These are phyloP conservation scores for Camellia granthamiana DNA, from an alignment of 148 eudicot species.

Conservation along the genomic window DNA sequence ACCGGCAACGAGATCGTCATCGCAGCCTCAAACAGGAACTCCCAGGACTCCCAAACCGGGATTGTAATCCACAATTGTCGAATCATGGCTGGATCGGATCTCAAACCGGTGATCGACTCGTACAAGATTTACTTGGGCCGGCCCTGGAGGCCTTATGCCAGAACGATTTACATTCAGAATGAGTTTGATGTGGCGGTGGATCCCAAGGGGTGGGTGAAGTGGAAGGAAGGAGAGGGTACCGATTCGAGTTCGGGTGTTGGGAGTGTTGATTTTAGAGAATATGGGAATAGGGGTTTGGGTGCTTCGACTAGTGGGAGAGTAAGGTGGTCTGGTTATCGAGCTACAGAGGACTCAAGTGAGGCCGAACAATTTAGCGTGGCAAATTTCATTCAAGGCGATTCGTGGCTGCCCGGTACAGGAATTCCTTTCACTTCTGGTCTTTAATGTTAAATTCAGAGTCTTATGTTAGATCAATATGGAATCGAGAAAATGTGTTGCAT, in stretches of 20 bases:
- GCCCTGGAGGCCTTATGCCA: slow-evolving; percentile 41
- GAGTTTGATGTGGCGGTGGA: slow-evolving; percentile 22
- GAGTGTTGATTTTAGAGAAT: slow-evolving; percentile 39
- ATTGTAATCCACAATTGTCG: slow-evolving; percentile 35
- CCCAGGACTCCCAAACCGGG: slow-evolving; percentile 35
- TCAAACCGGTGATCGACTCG: slow-evolving; percentile 14
- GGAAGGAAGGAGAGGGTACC: slow-evolving; percentile 14
- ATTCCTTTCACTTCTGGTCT: slow-evolving; percentile 21
- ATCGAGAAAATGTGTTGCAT: too few species aligned
- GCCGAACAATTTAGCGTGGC: slow-evolving; percentile 35
- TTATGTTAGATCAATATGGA: too few species aligned
- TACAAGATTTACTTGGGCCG: slow-evolving; percentile 41
- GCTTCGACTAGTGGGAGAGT: slow-evolving; percentile 30
- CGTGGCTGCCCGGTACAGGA: slow-evolving; percentile 15
- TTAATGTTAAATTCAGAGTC: background rate
- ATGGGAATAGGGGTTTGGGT: slow-evolving; percentile 40
- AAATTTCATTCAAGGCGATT: slow-evolving; percentile 16
- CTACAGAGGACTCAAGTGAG: slow-evolving; percentile 20
- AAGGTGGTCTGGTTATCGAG: slow-evolving; percentile 25
- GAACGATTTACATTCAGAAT: slow-evolving; percentile 28
- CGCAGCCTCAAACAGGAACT: too few species aligned
- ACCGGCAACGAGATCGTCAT: too few species aligned
- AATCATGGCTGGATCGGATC: slow-evolving; percentile 32
- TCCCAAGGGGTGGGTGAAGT: slow-evolving; percentile 42
- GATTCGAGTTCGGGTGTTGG: slow-evolving; percentile 16